Percentiles rank a stretch among this genome's conserved stretches.
phyloP scores from a whole-genome alignment of 306 rosid species.

The Fagus sylvatica region DNA sequence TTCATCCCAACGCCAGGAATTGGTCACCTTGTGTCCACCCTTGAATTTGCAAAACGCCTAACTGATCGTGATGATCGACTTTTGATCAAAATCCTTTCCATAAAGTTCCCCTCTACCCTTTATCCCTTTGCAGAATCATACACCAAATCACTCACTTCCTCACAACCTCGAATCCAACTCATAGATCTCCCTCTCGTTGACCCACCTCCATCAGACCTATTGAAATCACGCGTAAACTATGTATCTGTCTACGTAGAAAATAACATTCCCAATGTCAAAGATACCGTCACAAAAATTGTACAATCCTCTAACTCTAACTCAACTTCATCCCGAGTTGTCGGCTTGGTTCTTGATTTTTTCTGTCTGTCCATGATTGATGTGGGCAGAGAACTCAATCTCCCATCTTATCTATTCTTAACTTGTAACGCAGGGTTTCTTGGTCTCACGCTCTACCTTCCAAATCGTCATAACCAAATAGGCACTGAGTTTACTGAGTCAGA shows the following conservation, averaged over 20 bases:
- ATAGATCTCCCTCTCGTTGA: conserved; percentile 50
- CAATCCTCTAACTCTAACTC: conserved; percentile 12
- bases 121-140: conserved; percentile 33
- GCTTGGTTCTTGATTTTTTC: conserved; percentile 53
- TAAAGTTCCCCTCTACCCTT: conserved; percentile 19
- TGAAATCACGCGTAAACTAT: conserved; percentile 27
- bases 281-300: conserved; percentile 17
- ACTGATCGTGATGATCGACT: conserved; percentile 27
- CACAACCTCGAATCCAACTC: conserved; percentile 42
- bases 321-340: conserved; percentile 27
- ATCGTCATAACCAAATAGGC: conserved; percentile 19
- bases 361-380: conserved; percentile 48
- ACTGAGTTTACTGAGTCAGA: conserved; percentile 38
- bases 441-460: conserved; percentile 33
- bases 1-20: conserved; percentile 49
- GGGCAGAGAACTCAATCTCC: conserved; percentile 47
- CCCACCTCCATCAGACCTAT: conserved; percentile 32
- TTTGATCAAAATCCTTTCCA: conserved; percentile 43
- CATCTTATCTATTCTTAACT: conserved; percentile 48
- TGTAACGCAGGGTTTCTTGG: conserved; percentile 42
- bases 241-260: conserved; percentile 30
- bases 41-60: conserved; percentile 51
- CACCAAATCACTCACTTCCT: conserved; percentile 26
- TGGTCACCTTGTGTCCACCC: conserved; percentile 51
- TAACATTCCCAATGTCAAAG: conserved; percentile 26